Base-by-base conservation (phyloP, 2,329 filamentous ascomycete genomes). In the Trichophyton verrucosum region DNA sequence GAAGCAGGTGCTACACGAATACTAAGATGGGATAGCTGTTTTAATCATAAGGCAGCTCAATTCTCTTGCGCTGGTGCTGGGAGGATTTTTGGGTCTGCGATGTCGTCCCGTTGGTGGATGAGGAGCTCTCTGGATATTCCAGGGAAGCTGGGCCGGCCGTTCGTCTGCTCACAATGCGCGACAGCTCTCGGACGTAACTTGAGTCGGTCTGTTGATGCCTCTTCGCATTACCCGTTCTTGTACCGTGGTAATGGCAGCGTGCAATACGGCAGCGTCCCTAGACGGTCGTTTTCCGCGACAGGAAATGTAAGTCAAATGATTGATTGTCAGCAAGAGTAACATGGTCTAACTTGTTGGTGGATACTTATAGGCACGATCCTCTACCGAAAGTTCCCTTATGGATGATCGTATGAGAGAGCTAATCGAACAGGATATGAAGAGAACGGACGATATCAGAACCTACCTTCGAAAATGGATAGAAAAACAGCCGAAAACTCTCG, bases 391-490 rank as follows among this genome's bases (percentile, higher is more conserved):
- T 5, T 51, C 22, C 11, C 55, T 36, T 30, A n/a, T 53, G 38
- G 46, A 24, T 59, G 24, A 27, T 38, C 33, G 17, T 40, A 60
- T 30, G 56, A 44, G 3, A 15, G 5, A 22, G 20, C 36, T 30
- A 38, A 24, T 57, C 6, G 64, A 69, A 56, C 68, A 65, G 53
- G 73, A 76, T 61, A 68, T 75, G 38, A 71, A 73, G 61, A 65
- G 68, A 36, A 69, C 71, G 56, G 69, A 68, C 42, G 68, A 76
- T 61, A 76, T 77, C 33, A 70, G 74, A 57, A 65, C 71, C n/a
- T 76, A 77, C 59, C 65, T 77, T 20, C 65, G 65, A 55, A 71
- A 72, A 69, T 77, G 75, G 75, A 71, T 73, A 62, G 66, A 57
- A 42, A 57, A 30, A 15, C 20, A 17, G 5, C 36, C 55, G 8